Base-by-base conservation (phyloP, 208 protist genomes). In the Wallacemonas rigidus region DNA sequence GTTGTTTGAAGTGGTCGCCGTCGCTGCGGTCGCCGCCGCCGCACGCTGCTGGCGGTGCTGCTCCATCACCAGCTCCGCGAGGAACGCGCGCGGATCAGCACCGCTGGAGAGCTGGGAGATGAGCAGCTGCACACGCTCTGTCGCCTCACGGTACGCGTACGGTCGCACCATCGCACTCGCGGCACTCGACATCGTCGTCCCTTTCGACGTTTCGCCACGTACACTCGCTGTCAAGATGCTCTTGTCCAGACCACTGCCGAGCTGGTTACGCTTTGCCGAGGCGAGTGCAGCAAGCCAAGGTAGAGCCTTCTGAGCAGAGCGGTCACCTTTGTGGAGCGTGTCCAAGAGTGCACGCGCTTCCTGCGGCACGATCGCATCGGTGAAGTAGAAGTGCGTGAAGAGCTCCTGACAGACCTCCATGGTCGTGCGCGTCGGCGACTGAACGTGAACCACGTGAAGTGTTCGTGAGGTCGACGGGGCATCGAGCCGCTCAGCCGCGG, bases 371-470 rank as follows among this genome's bases (percentile, higher is more conserved):
- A 69, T 17, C 47, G 40, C 63, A 43, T 57, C 47, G 26, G 63
- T 43, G 45, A 54, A 69, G 45, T 54, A 41, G 53, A 1, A 71
- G 14, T 48, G 43, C 35, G 67, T 45, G 39, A 71, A 61, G 36
- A 73, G 43, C 47, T 73, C 69, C n/a, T 7, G 15, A n/a, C 56
- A 41, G 44, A 70, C 45, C 54, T 73, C 60, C 26, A 58, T 56
- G 5, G 67, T 68, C 8, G 51, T 71, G 17, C 82, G 75, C 26
- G 75, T 45, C 17, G 83, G 80, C n/a, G 73, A 50, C 2, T 74
- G 69, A 11, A 91, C 14, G n/a, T 81, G 44, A 48, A 86, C 55
- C 1, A 94, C 64, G 48, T 76, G 68, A 8, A 81, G 73, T 1
- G 71, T 83, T 55, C 89, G 86, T 2, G 84, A 75, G 2, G 80